Base-by-base conservation (phyloP, 78 protist genomes). In the Polysphondylium violaceum region DNA sequence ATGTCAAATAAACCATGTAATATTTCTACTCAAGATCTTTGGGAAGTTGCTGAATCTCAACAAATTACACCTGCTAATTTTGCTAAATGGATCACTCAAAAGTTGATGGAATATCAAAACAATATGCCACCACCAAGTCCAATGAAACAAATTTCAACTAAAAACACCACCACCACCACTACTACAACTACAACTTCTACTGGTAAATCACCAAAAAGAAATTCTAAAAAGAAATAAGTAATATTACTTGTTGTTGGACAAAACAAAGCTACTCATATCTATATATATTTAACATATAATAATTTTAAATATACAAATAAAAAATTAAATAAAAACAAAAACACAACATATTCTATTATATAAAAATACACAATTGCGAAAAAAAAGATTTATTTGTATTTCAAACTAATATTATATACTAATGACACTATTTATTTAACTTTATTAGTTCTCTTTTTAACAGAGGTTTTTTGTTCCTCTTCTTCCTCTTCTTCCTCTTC, bases 41-140 rank as follows among this genome's bases (percentile, higher is more conserved):
- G 77, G 77, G 91, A 83, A 35, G 61, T 50, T 40, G 91, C 91
- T 23, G 91, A 83, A 31, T 38, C 79, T 35, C 76, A 53, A 40
- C 56, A 55, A 43, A 68, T 83, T 33, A 25, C 78, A 25, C 31
- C 91, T 1, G 14, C 71, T 21, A 68, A 36, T 12, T 83, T 55
- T 56, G 21, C 71, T 7, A 61, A 83, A 44, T 83, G 75, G 58
- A 83, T 83, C 6, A 58, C 71, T n/a, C 58, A 68, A 23, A 83
- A 83, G 25, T 25, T 81, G 6, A 68, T 27, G 40, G 76, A 69
- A 69, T 50, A 36, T n/a, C 73, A 65, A 19, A 65, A 65, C 40
- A 38, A 65, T 38, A n/a, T 65, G 23, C 73, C 73, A 65, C 73
- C 73, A 19, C 43, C n/a, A 36, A 38, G 55, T n/a, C 73, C 73